Evolutionary conservation across 1,139 yeast genomes (phyloP).

Genomic region (Taphrina sp.): DNA sequence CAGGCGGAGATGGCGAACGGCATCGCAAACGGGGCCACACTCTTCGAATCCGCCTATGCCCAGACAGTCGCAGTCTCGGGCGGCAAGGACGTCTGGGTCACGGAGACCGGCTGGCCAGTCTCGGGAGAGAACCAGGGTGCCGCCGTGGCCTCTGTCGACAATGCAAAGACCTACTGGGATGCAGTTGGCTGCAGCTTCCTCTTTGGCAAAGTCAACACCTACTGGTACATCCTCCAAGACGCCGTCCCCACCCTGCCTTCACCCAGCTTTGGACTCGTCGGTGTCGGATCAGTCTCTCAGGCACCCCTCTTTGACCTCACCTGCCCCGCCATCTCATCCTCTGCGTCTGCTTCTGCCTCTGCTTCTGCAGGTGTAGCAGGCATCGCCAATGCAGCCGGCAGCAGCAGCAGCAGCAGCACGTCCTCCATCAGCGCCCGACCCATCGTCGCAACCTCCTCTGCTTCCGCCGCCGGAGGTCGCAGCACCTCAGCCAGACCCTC

Average conservation of each 20-base stretch:
- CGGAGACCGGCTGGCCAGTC: slow-evolving; percentile 99
- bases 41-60: slow-evolving; percentile 83
- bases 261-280: slow-evolving; percentile 18
- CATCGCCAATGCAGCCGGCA: not conserved
- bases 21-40: slow-evolving; percentile 94
- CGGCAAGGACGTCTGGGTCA: slow-evolving; percentile 67
- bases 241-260: slow-evolving; percentile 15
- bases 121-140: slow-evolving; percentile 64
- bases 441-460: not conserved
- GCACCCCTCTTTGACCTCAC: slow-evolving; percentile 18
- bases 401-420: not conserved
- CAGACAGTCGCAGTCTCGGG: slow-evolving; percentile 63
- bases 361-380: not conserved
- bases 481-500: slow-evolving; percentile 2
- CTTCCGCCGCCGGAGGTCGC: not conserved
- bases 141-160: slow-evolving; percentile 19
- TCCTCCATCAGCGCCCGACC: not conserved
- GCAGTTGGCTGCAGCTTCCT: slow-evolving; percentile 15
- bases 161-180: slow-evolving; percentile 21
- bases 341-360: not conserved
- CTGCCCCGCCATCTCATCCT: slow-evolving; percentile 4
- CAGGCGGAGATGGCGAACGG: slow-evolving; percentile 53
- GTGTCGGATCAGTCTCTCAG: slow-evolving; percentile 14
- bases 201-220: slow-evolving; percentile 21
- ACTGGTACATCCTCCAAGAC: slow-evolving; percentile 23